Base-by-base conservation (phyloP, 345 rosid genomes). In the Eutrema heterophyllum region DNA sequence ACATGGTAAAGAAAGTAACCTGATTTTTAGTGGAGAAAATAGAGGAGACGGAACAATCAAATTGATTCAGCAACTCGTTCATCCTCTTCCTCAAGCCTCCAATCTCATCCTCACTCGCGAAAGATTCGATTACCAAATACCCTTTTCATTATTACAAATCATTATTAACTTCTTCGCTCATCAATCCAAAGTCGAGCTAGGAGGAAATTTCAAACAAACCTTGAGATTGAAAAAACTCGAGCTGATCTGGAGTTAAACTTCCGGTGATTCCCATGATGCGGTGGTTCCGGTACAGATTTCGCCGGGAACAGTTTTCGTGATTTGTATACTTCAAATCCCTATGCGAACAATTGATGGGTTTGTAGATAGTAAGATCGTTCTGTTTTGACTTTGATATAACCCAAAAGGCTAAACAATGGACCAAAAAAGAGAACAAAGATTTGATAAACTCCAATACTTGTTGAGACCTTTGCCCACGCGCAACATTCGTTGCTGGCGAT, bases 21-120 rank as follows among this genome's bases (percentile, higher is more conserved):
- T 89, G 99, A 64, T 90, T 88, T 70, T 62, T 92, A 66, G 99
- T 89, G 64, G 99, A 95, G 90, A 92, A 96, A 57, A 96, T 77
- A 4, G 93, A 95, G 46, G 89, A 82, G 61, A 81, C 78, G 64
- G 90, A 77, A 61, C 66, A 80, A 66, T 90, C 97, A 64, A 89
- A 95, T 2, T 82, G 84, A 39, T 69, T 64, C 10, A 96, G 87
- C 80, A 96, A 79, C 36, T 74, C 78, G 9, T 72, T 71, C 96
- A 92, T 90, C 76, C 92, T 85, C 77, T 84, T 88, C 86, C 84
- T 81, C 87, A 95, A 79, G 44, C 62, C 68, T 9, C 65, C 72
- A 44, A 92, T 85, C 67, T 92, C 97, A 63, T 82, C 85, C 4
- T 79, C 43, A 77, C 81, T 76, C 12, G 96, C 86, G 78, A 92